phyloP scores from a whole-genome alignment of 2,329 filamentous ascomycete species.

The Botryotinia globosa region DNA sequence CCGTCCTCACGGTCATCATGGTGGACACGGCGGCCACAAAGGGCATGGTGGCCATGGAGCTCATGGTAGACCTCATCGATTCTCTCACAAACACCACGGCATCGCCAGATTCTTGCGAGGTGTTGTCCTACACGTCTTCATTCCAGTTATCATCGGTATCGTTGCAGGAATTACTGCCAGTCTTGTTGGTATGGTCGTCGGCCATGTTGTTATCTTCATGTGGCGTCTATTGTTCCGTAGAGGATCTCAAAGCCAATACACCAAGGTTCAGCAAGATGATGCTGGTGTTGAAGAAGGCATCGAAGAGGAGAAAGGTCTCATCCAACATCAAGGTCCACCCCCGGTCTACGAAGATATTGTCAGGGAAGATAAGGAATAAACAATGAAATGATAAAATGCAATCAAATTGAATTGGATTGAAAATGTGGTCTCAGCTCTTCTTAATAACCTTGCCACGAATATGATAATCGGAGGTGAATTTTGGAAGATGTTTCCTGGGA shows the following conservation, averaged over 20 bases:
- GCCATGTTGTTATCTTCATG: conserved; percentile 58
- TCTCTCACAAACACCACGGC: conserved; percentile 40
- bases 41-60: conserved; percentile 24
- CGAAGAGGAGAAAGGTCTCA: conserved; percentile 32
- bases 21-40: conserved; percentile 28
- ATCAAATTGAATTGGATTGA: neutral
- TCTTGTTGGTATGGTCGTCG: conserved; percentile 64
- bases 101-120: conserved; percentile 52
- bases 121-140: conserved; percentile 59
- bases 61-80: conserved; percentile 34
- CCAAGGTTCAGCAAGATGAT: conserved; percentile 30
- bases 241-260: conserved; percentile 31
- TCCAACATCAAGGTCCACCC: conserved; percentile 34
- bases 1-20: conserved; percentile 32
- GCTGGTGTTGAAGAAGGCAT: conserved; percentile 21
- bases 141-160: conserved; percentile 67
- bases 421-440: neutral
- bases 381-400: neutral
- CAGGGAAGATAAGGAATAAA: conserved; percentile 27
- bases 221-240: conserved; percentile 55
- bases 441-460: neutral
- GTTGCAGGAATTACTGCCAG: conserved; percentile 66
- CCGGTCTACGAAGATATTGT: conserved; percentile 35
- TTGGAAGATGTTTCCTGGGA: neutral
- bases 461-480: neutral